Conservation (phyloP, 305 asterid species). For the Fraxinus angustifolia region DNA sequence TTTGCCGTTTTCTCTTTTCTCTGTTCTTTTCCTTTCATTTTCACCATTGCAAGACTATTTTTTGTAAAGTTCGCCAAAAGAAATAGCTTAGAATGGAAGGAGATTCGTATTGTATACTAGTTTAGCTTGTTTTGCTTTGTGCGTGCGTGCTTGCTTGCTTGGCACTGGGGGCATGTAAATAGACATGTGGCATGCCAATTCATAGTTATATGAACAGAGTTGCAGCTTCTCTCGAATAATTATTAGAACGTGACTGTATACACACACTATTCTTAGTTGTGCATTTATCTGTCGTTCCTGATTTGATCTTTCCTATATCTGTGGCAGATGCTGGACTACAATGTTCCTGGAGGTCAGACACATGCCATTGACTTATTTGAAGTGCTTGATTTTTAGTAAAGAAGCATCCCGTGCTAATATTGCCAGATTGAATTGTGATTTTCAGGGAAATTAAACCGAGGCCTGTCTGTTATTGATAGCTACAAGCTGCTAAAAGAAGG, state of each 20-base stretch:
- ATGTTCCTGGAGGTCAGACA: conserved; percentile 88
- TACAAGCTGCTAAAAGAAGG: conserved; percentile 72
- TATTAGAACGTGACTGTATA: background rate
- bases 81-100: background rate
- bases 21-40: background rate
- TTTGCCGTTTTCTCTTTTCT: background rate
- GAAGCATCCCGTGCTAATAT: conserved; percentile 20
- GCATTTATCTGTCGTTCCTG: conserved; percentile 21
- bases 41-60: background rate
- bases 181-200: background rate
- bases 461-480: conserved; percentile 91
- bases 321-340: conserved; percentile 94
- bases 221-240: background rate
- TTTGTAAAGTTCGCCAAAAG: background rate
- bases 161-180: background rate
- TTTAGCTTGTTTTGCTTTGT: background rate
- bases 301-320: conserved; percentile 27
- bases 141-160: background rate
- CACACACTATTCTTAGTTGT: background rate
- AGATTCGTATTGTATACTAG: background rate
- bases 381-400: conserved; percentile 2
- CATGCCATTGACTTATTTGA: conserved; percentile 21
- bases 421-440: conserved; percentile 2
- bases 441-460: conserved; percentile 93
- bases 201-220: background rate